phyloP scores from a whole-genome alignment of 1,139 yeast genomes.

The Debaryomyces sp. region DNA sequence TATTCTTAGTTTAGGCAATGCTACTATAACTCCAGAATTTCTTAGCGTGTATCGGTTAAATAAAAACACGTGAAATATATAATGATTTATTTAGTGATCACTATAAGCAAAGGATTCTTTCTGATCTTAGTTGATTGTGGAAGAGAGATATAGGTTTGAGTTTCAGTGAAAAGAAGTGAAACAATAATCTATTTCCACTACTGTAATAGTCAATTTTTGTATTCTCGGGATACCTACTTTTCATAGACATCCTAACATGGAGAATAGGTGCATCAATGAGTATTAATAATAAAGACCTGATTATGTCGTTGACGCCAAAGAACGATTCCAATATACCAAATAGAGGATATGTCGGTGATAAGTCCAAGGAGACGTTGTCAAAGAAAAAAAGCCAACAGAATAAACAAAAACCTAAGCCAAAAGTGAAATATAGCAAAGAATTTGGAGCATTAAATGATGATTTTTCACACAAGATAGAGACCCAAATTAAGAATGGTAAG shows the following conservation, averaged over 20 bases:
- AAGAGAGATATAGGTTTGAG: neutral
- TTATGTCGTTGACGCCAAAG: neutral
- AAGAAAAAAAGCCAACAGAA: neutral
- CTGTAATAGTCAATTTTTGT: neutral
- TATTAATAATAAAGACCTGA: constrained; percentile 1
- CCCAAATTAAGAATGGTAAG: constrained; percentile 19
- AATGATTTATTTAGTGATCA: neutral
- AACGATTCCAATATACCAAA: neutral
- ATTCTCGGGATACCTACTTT: neutral
- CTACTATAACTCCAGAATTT: neutral
- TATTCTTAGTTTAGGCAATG: neutral
- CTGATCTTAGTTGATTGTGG: constrained; percentile 1
- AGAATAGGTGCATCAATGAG: constrained; percentile 6
- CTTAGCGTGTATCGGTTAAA: neutral
- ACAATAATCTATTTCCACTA: neutral
- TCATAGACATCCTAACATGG: constrained; percentile 3
- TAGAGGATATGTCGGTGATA: neutral
- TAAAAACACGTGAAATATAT: neutral
- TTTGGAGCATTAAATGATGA: constrained; percentile 6
- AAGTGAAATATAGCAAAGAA: neutral
- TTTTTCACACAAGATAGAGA: constrained; percentile 12
- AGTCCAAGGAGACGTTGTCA: neutral
- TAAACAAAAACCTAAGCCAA: constrained; percentile 1
- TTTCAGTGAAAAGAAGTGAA: neutral
- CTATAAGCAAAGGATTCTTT: neutral